Evolutionary conservation across 192 early-diverging fungal genomes (phyloP), one percentile per base, ranked within the genome.

Genomic region (Chytriomyces confervae): DNA sequence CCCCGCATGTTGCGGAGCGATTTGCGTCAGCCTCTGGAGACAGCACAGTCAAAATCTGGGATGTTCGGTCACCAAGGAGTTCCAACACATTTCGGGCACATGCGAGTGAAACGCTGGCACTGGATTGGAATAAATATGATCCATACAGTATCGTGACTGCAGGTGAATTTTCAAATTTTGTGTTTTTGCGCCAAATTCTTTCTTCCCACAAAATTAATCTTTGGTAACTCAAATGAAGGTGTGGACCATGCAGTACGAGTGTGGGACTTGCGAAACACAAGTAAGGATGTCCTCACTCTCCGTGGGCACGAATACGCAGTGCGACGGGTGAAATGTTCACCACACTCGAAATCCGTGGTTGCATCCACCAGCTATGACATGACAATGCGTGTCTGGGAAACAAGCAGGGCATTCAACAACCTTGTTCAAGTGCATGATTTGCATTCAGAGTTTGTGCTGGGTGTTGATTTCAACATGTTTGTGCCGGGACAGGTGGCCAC

Each of bases 121-220:
- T 97, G 66, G 98, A 99, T 75, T 99, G 97, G 97, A 97, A 97
- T 84, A 99, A 99, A 82, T 99, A 99, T 81, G 85, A 91, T 48
- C 89, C 92, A 6, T 82, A 94, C 72, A 84, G 86, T 18, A 76
- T 99, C n/a, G 94, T 93, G 6, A 96, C 97, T 3, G 94, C 93
- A 2, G 72, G 72, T 74, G 18, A 46, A 11, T 27, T 11, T 11
- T 69, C 11, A 24, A 65, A 65, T 10, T n/a, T 65, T 65, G 10
- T 24, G 10, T 24, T 11, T 0, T 65, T 65, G 63, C 63, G 10
- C 36, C 63, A 65, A 24, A 65, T 27, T 27, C 10, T 65, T 24
- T n/a, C 10, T n/a, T 11, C n/a, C 11, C n/a, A 1, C 13, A 60
- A 60, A 60, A 60, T 60, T 60, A 60, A 60, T 60, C 13, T 57